Evolutionary conservation across 495 filamentous ascomycete genomes (phyloP).

Genomic region (Podospora bellae-mahoneyi): DNA sequence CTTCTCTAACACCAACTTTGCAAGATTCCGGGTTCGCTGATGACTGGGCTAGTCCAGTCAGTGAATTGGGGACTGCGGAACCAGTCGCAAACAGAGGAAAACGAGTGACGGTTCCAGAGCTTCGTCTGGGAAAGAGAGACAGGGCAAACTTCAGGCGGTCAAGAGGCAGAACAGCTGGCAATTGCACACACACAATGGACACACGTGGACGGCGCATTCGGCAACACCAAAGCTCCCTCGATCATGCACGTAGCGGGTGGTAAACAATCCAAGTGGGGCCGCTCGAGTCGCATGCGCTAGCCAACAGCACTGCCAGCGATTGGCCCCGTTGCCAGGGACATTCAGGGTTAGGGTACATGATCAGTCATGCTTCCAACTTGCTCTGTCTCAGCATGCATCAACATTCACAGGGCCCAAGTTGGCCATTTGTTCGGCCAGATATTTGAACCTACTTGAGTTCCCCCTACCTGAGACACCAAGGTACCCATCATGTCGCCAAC

Average conservation of each 20-base stretch:
- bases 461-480: too few species aligned
- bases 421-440: background rate
- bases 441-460: too few species aligned
- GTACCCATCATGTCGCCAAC: too few species aligned
- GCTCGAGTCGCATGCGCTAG: background rate
- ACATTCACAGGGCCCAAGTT: background rate
- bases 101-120: background rate
- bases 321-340: background rate
- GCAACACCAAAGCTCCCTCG: conserved; percentile 7
- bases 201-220: conserved; percentile 11
- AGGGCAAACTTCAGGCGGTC: conserved; percentile 9
- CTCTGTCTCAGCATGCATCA: background rate
- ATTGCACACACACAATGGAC: conserved; percentile 6
- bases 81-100: background rate
- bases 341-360: background rate
- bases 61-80: background rate
- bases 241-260: conserved; percentile 6
- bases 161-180: background rate
- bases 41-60: background rate
- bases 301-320: background rate
- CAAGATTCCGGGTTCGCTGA: conserved; percentile 5
- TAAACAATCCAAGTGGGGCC: conserved; percentile 6
- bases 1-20: background rate
- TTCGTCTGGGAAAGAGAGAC: background rate
- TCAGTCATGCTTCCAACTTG: background rate